Evolutionary conservation across 2,329 filamentous ascomycete species (phyloP).

Genomic region (Colletotrichum siamense): DNA sequence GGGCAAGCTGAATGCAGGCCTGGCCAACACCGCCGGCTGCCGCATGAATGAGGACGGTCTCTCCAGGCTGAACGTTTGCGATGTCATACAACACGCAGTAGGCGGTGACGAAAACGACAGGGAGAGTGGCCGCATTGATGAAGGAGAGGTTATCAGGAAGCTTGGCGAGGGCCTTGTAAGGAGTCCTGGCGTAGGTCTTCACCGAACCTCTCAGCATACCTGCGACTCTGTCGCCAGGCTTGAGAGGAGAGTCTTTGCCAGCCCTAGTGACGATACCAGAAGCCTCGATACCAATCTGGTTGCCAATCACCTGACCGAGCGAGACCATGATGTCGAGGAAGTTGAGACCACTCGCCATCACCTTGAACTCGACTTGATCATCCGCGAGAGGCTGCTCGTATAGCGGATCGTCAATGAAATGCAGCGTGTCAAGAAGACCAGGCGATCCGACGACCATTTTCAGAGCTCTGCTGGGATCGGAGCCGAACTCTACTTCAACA

Average conservation of each 20-base stretch:
- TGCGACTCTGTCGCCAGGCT: slow-evolving; percentile 32
- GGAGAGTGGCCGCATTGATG: slow-evolving; percentile 33
- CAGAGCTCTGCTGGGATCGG: not conserved
- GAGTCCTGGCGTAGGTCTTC: slow-evolving; percentile 24
- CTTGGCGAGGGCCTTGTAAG: slow-evolving; percentile 27
- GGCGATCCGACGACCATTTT: not conserved
- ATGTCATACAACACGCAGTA: slow-evolving; percentile 34
- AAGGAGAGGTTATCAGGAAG: slow-evolving; percentile 35
- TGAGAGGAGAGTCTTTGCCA: slow-evolving; percentile 26
- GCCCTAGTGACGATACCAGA: slow-evolving; percentile 37
- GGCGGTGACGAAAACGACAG: slow-evolving; percentile 32
- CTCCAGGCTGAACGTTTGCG: slow-evolving; percentile 28
- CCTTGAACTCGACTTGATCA: slow-evolving; percentile 29
- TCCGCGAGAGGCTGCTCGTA: not conserved
- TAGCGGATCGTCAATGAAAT: not conserved
- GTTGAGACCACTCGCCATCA: slow-evolving; percentile 29
- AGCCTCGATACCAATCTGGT: slow-evolving; percentile 33
- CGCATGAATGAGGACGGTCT: slow-evolving; percentile 40
- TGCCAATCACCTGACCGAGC: slow-evolving; percentile 4
- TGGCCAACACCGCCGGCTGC: slow-evolving; percentile 40
- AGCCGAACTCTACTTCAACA: not conserved
- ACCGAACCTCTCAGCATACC: slow-evolving; percentile 20
- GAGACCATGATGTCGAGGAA: slow-evolving; percentile 29
- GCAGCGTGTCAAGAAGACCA: not conserved
- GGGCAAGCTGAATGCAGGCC: slow-evolving; percentile 36